These are phyloP conservation scores for Striga hermonthica DNA, from an alignment of 305 asterid genomes.

Conservation along the genomic window DNA sequence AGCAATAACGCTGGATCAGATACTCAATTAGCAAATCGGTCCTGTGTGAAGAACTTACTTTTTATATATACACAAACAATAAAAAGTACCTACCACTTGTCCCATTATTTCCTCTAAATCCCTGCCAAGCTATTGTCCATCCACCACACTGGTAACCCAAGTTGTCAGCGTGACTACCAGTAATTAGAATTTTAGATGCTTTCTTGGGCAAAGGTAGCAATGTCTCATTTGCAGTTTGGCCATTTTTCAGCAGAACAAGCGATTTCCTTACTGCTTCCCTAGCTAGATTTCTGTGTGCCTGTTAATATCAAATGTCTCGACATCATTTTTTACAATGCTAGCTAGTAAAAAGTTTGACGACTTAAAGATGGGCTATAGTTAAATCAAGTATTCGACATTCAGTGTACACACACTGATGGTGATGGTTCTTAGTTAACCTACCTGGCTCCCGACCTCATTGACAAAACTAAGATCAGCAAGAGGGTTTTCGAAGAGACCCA, in stretches of 20 bases:
- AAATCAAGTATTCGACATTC: neutral
- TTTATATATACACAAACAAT: neutral
- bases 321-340: slow-evolving; percentile 4
- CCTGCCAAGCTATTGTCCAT: slow-evolving; percentile 95
- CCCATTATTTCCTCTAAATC: slow-evolving; percentile 68
- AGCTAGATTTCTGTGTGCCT: slow-evolving; percentile 82
- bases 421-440: slow-evolving; percentile 28
- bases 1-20: neutral
- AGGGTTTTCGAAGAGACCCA: slow-evolving; percentile 89
- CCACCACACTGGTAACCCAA: slow-evolving; percentile 96
- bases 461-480: slow-evolving; percentile 76
- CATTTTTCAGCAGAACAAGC: slow-evolving; percentile 82
- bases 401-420: neutral
- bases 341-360: slow-evolving; percentile 12
- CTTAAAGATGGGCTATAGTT: neutral
- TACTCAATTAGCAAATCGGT: slow-evolving; percentile 11
- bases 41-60: neutral
- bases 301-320: slow-evolving; percentile 29
- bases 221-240: slow-evolving; percentile 50
- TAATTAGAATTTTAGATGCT: slow-evolving; percentile 61
- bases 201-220: slow-evolving; percentile 78
- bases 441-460: slow-evolving; percentile 84
- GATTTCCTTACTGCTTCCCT: slow-evolving; percentile 93
- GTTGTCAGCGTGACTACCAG: slow-evolving; percentile 87
- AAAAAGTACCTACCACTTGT: slow-evolving; percentile 49